Evolutionary conservation across 164 flowering plant genomes (phyloP), one percentile per base, ranked within the genome.

Genomic region (Pachysandra terminalis): DNA sequence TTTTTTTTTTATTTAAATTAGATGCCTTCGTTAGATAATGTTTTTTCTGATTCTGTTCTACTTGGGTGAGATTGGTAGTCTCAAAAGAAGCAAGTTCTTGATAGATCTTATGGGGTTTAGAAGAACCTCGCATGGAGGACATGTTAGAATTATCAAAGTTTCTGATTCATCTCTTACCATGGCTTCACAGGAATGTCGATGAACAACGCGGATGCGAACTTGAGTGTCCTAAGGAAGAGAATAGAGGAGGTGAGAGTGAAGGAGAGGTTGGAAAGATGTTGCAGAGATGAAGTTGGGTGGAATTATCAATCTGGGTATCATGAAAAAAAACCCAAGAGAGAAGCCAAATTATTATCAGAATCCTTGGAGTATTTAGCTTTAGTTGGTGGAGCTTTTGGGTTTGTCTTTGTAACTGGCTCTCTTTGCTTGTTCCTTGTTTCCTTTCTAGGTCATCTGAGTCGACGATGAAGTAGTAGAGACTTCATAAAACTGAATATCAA

Each of bases 391-490:
- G 59, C 72, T 27, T 0, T 80, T 56, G 80, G 76, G 23, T 26
- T 71, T 28, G 74, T 70, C 16, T 71, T 80, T 57, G 41, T 74
- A 25, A 58, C 22, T 37, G 79, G 82, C 24, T 64, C 79, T 63
- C 68, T 79, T 54, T 62, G 52, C 74, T 59, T 80, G 56, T 74
- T 56, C 63, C 70, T 80, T 54, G 74, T 67, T 54, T 74, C 78
- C 27, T 22, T 76, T 40, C 22, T 67, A 25, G 28, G 41, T 57
- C 62, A 67, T 45, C 45, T 67, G 32, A 13, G 19, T 25, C 32
- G 1, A n/a, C n/a, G n/a, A n/a, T n/a, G n/a, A n/a, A n/a, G n/a
- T n/a, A n/a, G n/a, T n/a, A n/a, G n/a, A n/a, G n/a, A n/a, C n/a
- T n/a, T n/a, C n/a, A n/a, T n/a, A n/a, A 25, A 27, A 32, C 37